Evolutionary conservation across 176 grass and related monocot species (phyloP), one percentile per base, ranked within the genome.

Genomic region (Olyra latifolia): DNA sequence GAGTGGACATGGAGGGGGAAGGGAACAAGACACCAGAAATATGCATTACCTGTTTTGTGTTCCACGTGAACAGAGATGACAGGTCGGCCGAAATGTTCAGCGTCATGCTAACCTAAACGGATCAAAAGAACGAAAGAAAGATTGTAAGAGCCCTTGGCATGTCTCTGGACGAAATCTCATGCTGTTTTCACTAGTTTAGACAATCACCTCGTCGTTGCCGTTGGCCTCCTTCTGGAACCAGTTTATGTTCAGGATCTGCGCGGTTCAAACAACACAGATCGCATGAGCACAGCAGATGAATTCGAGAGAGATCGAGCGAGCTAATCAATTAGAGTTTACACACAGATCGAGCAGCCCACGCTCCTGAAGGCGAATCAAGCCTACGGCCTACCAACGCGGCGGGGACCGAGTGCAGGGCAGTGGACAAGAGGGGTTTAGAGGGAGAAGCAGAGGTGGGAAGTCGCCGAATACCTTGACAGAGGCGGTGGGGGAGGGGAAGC

Each of bases 151-250:
- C 46, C 53, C 7, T 32, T 9, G 10, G 5, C 38, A 80, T 45
- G 20, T 19, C 38, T 25, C 42, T 23, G 11, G 44, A 23, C 4
- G 4, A 68, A 63, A 32, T 46, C 44, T 39, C 8, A 35, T 42
- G 27, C 19, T 64, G 1, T 28, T 72, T 43, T 28, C n/a, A 41
- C 29, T 1, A 66, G 58, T 22, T 69, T 8, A 38, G 16, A 27
- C 23, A 60, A 71, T 86, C 61, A 99, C 96, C 96, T 99, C 96
- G 64, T 99, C 92, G 78, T 99, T 93, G 60, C 88, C 90, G 72
- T 93, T 95, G 40, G 93, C 86, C 88, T 99, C 92, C 69, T 95
- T 99, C 82, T 95, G 96, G 80, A 99, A 99, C 96, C 96, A 99
- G 78, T 99, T 99, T 41, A 93, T 91, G 86, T 99, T 95, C 48